phyloP scores from a whole-genome alignment of 2,329 filamentous ascomycete genomes.

The Neopestalotiopsis rosae region DNA sequence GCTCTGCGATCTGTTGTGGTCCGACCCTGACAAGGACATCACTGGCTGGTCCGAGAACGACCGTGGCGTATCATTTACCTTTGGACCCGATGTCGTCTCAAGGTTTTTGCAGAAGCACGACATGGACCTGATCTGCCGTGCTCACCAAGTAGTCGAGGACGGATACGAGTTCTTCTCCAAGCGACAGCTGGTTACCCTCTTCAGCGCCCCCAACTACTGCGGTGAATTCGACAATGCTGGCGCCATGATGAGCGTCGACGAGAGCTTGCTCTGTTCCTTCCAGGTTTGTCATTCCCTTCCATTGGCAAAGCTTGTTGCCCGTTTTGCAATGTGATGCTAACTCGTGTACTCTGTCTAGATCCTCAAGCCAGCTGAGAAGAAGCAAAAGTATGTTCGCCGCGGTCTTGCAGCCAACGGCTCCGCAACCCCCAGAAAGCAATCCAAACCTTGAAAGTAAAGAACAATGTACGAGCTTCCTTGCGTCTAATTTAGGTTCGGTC shows the following conservation, averaged over 20 bases:
- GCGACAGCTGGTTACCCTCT: conserved; percentile 94
- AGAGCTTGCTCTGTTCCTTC: conserved; percentile 98
- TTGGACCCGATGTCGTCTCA: conserved; percentile 95
- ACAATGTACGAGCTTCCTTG: conserved; percentile 73
- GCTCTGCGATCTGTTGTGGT: conserved; percentile 97
- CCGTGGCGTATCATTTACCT: conserved; percentile 97
- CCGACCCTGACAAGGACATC: conserved; percentile 98
- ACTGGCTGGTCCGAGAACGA: conserved; percentile 99
- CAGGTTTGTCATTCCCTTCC: conserved; percentile 66
- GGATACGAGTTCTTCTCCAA: conserved; percentile 99
- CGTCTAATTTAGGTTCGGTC: conserved; percentile 87
- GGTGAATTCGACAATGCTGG: conserved; percentile 99
- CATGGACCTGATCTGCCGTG: conserved; percentile 99
- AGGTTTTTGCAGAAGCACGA: conserved; percentile 98
- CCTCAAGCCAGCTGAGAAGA: conserved; percentile 99
- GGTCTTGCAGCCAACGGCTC: conserved; percentile 73
- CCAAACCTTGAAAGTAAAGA: conserved; percentile 66
- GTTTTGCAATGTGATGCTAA: background rate
- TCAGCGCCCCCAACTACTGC: conserved; percentile 98
- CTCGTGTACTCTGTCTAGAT: conserved; percentile 63
- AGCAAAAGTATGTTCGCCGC: conserved; percentile 98
- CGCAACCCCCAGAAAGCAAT: conserved; percentile 73
- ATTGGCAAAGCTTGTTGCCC: background rate
- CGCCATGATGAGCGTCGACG: conserved; percentile 99
- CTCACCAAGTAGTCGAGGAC: conserved; percentile 98